Evolutionary conservation across 805 yeast species (phyloP), one percentile per base, ranked within the genome.

Genomic region (Schwanniomyces yamadae): DNA sequence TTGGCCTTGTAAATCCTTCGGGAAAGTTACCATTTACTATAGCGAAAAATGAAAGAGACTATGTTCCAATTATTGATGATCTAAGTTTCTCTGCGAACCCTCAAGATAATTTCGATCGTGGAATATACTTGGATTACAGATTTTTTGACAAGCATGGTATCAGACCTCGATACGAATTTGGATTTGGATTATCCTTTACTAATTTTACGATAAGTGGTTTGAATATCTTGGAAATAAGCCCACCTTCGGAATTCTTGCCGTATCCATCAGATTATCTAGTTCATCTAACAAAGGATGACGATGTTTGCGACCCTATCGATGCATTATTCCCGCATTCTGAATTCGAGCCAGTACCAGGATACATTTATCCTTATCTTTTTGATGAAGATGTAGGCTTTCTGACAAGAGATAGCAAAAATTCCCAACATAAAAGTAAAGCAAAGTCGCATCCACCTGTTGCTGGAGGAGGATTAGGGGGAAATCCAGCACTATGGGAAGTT

Each of bases 1-100:
- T 75, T 54, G 85, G 86, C 1, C 80, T 75, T 23, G 65, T 61
- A n/a, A 73, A 73, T 41, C 84, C 85, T 6, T 75, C 82, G 23
- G 86, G 85, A 4, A 68, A 73, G 41, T 61, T 80, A 23, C 84
- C 86, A 1, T 78, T 79, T 49, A 77, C 85, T 4, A 69, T 80
- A 43, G 82, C 85, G 9, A 72, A 69, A 48, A 71, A 73, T 41
- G 60, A 58, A 22, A 67, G 52, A 52, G 68, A 63, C 36, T 66
- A 78, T 44, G 74, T 71, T 17, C 72, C 74, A 15, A 58, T 75
- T 8, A 46, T 73, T 36, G 70, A 66, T 31, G 63, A 56, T 23
- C 54, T 53, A 26, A 50, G 46, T 26, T 58, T 50, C 1, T 46
- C 48, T 2, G 37, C 31, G 11, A 54, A 52, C 21, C 73, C 74